A percentile compares a stretch with the other conserved stretches of the same genome.
Conservation (phyloP, 1,284 basidiomycete genomes). For the Moniliophthora roreri region DNA sequence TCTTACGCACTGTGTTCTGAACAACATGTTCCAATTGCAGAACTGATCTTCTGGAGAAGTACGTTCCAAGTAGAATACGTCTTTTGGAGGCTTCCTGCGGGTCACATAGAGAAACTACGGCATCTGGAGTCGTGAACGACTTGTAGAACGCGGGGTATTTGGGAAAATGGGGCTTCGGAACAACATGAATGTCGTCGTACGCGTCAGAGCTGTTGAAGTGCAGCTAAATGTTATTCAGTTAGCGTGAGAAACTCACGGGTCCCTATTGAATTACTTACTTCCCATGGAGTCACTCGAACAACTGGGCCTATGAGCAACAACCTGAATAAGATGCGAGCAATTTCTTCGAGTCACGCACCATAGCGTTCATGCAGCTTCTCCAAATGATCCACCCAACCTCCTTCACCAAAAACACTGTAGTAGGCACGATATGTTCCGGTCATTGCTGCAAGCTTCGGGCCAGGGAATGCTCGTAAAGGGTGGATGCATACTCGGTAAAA, state of each 20-base stretch:
- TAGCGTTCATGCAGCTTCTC: not conserved
- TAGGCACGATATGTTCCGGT: not conserved
- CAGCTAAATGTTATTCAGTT: not conserved
- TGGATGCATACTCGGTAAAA: not conserved
- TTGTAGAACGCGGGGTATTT: not conserved
- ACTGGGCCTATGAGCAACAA: not conserved
- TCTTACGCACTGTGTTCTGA: not conserved
- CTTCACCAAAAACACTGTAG: not conserved
- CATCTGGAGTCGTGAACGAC: not conserved
- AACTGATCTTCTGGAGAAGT: not conserved
- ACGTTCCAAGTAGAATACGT: not conserved
- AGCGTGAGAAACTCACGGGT: not conserved
- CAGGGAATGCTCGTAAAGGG: not conserved
- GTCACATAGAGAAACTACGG: not conserved
- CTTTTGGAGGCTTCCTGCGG: not conserved
- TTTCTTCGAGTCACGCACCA: not conserved
- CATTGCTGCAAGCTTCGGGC: not conserved
- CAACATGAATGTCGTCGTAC: not conserved
- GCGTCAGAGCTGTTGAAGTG: constrained; percentile 1
- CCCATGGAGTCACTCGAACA: not conserved
- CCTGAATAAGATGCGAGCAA: not conserved
- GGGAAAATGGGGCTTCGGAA: not conserved
- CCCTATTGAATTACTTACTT: not conserved
- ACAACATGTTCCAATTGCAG: not conserved
- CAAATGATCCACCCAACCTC: not conserved